These are phyloP conservation scores for Corchorus capsularis DNA, from an alignment of 345 rosid genomes.

Conservation along the genomic window DNA sequence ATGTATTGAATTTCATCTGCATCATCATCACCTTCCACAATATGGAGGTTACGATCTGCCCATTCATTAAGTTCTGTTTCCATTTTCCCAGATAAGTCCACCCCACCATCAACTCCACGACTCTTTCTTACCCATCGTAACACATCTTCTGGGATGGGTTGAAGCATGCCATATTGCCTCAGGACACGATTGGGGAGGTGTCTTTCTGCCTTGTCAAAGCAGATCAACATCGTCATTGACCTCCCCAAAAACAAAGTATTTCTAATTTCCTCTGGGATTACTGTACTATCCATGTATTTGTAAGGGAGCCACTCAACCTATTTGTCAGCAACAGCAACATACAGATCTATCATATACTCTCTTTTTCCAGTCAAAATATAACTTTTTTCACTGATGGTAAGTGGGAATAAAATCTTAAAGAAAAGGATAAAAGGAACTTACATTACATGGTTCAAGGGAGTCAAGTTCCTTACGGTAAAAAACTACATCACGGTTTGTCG, in stretches of 20 bases:
- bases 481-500: conserved; percentile 86
- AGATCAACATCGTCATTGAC: conserved; percentile 91
- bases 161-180: conserved; percentile 77
- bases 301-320: conserved; percentile 97
- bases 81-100: conserved; percentile 91
- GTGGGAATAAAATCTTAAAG: not conserved
- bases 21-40: conserved; percentile 63
- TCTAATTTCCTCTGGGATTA: conserved; percentile 66
- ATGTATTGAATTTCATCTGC: conserved; percentile 75
- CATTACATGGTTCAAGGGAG: conserved; percentile 72
- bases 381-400: not conserved
- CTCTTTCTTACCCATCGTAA: conserved; percentile 90
- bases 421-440: conserved; percentile 33
- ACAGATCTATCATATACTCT: conserved; percentile 10
- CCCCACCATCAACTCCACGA: conserved; percentile 97
- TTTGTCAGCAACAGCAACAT: conserved; percentile 23
- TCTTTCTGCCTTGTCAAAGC: conserved; percentile 98
- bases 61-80: conserved; percentile 88
- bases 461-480: conserved; percentile 87
- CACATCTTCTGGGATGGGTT: conserved; percentile 85
- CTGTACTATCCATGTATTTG: conserved; percentile 61
- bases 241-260: conserved; percentile 70
- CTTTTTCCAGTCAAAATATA: not conserved
- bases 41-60: conserved; percentile 61
- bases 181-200: conserved; percentile 96